A percentile compares a stretch with the other conserved stretches of the same genome.
Evolutionary conservation across 768 basidiomycete species (phyloP).

Genomic region (Boletus tylopilopsis): DNA sequence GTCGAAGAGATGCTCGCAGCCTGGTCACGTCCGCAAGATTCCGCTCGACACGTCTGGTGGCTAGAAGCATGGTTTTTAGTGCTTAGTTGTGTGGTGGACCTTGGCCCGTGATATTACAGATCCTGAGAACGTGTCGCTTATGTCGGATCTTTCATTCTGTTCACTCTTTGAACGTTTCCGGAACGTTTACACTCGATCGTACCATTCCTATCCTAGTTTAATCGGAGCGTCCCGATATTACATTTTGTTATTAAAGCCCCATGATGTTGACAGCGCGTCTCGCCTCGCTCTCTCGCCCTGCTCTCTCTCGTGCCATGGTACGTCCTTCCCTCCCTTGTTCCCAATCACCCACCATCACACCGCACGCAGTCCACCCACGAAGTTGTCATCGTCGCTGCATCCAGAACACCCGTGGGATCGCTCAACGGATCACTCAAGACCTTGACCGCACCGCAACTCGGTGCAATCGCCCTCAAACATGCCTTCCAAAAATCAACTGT

Average conservation of each 20-base stretch:
- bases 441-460: slow-evolving; percentile 89
- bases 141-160: slow-evolving; percentile 6
- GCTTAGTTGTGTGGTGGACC: slow-evolving; percentile 59
- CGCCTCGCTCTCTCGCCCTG: slow-evolving; percentile 36
- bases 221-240: slow-evolving; percentile 21
- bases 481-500: slow-evolving; percentile 80
- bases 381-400: slow-evolving; percentile 91
- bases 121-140: background rate
- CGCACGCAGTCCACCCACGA: slow-evolving; percentile 50
- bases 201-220: slow-evolving; percentile 5
- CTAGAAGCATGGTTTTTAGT: slow-evolving; percentile 79
- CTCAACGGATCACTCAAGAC: slow-evolving; percentile 87
- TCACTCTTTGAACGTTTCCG: background rate
- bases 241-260: slow-evolving; percentile 19
- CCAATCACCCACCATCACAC: background rate
- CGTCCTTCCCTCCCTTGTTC: slow-evolving; percentile 9
- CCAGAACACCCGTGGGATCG: slow-evolving; percentile 91
- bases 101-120: slow-evolving; percentile 28
- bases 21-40: slow-evolving; percentile 7
- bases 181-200: background rate
- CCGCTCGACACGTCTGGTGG: slow-evolving; percentile 37
- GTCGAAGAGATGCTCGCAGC: slow-evolving; percentile 68
- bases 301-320: slow-evolving; percentile 52
- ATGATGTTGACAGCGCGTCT: slow-evolving; percentile 45
- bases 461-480: slow-evolving; percentile 83